phyloP scores from a whole-genome alignment of 768 basidiomycete species.

The Chalciporus chontae region DNA sequence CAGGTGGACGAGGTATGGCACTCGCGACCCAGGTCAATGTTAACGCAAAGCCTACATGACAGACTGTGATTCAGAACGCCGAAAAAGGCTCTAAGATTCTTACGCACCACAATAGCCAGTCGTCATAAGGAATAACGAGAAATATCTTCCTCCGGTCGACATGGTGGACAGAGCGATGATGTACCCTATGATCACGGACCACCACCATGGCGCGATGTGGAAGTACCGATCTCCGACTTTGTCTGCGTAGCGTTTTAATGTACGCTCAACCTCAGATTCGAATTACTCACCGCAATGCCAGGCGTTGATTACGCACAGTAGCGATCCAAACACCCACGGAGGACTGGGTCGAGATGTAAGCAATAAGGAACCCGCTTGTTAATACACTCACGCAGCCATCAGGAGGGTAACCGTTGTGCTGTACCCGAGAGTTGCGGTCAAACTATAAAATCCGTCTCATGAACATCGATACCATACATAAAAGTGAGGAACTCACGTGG shows the following conservation, averaged over 20 bases:
- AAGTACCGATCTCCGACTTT: slow-evolving; percentile 63
- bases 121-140: slow-evolving; percentile 65
- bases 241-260: slow-evolving; percentile 35
- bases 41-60: slow-evolving; percentile 36
- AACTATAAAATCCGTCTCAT: slow-evolving; percentile 26
- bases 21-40: slow-evolving; percentile 63
- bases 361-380: background rate
- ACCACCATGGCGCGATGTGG: slow-evolving; percentile 55
- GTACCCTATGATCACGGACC: slow-evolving; percentile 57
- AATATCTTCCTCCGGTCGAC: slow-evolving; percentile 49
- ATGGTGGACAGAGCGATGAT: slow-evolving; percentile 55
- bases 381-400: slow-evolving; percentile 48
- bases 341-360: slow-evolving; percentile 36
- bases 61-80: background rate
- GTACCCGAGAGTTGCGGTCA: slow-evolving; percentile 61
- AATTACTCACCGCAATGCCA: slow-evolving; percentile 47
- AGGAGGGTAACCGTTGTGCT: slow-evolving; percentile 56
- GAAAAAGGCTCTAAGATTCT: background rate
- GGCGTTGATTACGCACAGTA: slow-evolving; percentile 48
- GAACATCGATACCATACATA: background rate
- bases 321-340: slow-evolving; percentile 57
- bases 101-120: slow-evolving; percentile 42
- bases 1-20: slow-evolving; percentile 55
- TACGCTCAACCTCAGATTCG: background rate
- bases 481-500: slow-evolving; percentile 34